Percentiles rank a stretch among this genome's conserved stretches.
Conservation (phyloP, 1,284 basidiomycete species). For the Apiotrichum siamense region DNA sequence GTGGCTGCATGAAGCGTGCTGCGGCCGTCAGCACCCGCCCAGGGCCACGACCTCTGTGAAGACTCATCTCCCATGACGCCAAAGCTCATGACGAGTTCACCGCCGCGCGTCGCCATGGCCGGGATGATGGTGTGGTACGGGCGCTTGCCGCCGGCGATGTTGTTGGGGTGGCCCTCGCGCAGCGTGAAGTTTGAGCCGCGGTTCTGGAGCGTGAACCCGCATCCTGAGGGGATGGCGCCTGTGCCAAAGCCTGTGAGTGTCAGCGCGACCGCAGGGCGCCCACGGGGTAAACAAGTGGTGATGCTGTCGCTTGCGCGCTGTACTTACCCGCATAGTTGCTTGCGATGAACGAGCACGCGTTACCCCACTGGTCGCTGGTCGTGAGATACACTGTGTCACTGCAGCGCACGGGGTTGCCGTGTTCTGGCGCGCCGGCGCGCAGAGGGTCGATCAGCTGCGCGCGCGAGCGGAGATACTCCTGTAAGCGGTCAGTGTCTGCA, state of each 20-base stretch:
- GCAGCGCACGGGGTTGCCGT: constrained; percentile 53
- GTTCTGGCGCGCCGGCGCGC: constrained; percentile 61
- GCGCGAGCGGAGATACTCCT: constrained; percentile 76
- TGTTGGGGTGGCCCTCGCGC: constrained; percentile 75
- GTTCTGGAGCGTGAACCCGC: constrained; percentile 94
- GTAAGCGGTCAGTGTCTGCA: constrained; percentile 9
- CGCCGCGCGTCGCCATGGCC: constrained; percentile 67
- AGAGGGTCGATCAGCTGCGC: constrained; percentile 69
- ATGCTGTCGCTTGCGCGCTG: not conserved
- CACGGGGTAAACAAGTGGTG: too few species aligned
- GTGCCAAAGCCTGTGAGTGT: constrained; percentile 50
- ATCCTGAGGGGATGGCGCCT: constrained; percentile 77
- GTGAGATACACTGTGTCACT: constrained; percentile 93
- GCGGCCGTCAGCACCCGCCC: constrained; percentile 33
- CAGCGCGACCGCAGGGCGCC: not conserved
- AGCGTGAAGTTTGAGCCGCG: constrained; percentile 80
- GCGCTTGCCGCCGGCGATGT: constrained; percentile 70
- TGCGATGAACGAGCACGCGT: constrained; percentile 75
- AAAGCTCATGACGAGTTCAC: constrained; percentile 78
- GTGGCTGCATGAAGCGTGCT: constrained; percentile 20
- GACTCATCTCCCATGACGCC: constrained; percentile 71
- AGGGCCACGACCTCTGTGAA: constrained; percentile 4
- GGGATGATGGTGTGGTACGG: constrained; percentile 94
- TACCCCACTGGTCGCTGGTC: constrained; percentile 80
- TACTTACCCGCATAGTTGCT: constrained; percentile 74